Evolutionary conservation across 805 yeast genomes (phyloP).

Genomic region (Candida hispaniensis): DNA sequence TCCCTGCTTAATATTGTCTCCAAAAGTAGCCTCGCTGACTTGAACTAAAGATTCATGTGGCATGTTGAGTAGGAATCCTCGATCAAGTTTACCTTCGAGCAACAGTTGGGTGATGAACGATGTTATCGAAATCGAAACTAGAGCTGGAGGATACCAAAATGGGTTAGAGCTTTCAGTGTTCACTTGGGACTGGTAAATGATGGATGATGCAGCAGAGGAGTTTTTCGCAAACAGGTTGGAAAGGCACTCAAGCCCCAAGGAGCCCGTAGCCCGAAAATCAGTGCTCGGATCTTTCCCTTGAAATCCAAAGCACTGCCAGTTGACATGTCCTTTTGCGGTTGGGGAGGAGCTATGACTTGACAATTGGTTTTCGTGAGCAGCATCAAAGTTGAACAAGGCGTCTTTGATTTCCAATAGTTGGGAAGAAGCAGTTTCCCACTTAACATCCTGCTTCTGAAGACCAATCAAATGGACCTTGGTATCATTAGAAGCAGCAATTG

Average conservation of each 20-base stretch:
- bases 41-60: too few relatives aligned
- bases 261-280: slow-evolving; percentile 27
- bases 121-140: slow-evolving; percentile 23
- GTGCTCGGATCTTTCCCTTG: slow-evolving; percentile 29
- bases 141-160: slow-evolving; percentile 26
- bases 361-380: slow-evolving; percentile 6
- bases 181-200: not conserved
- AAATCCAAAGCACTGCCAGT: slow-evolving; percentile 30
- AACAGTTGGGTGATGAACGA: slow-evolving; percentile 10
- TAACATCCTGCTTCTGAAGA: slow-evolving; percentile 4
- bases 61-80: slow-evolving; percentile 8
- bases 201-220: not conserved
- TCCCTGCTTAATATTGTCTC: not conserved
- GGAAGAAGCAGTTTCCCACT: slow-evolving; percentile 11
- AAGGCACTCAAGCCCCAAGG: slow-evolving; percentile 9
- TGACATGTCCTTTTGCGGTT: slow-evolving; percentile 14
- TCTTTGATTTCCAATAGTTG: slow-evolving; percentile 8
- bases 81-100: slow-evolving; percentile 3
- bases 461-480: slow-evolving; percentile 3
- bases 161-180: slow-evolving; percentile 6
- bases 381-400: too few relatives aligned
- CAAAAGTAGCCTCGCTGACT: too few relatives aligned
- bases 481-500: slow-evolving; percentile 10
- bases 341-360: slow-evolving; percentile 2
- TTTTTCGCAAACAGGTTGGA: slow-evolving; percentile 7